Percentiles rank a stretch among this genome's conserved stretches.
phyloP scores from a whole-genome alignment of 768 basidiomycete species.

The Termitomyces sp. region DNA sequence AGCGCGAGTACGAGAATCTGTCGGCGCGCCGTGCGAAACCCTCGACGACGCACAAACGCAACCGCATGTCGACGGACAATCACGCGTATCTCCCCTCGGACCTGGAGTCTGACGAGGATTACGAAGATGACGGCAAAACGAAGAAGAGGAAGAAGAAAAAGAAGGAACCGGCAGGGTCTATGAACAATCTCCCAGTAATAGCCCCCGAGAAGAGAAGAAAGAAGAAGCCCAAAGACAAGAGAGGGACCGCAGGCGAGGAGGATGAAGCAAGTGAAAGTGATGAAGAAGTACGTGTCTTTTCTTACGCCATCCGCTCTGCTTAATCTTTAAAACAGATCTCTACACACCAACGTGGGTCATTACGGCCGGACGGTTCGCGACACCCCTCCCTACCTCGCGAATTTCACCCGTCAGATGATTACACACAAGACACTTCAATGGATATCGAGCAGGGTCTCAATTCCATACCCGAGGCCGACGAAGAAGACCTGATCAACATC shows the following conservation, averaged over 20 bases:
- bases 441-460: slow-evolving; percentile 49
- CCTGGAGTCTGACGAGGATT: slow-evolving; percentile 56
- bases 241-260: slow-evolving; percentile 39
- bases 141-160: slow-evolving; percentile 52
- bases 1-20: slow-evolving; percentile 51
- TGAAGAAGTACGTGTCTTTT: slow-evolving; percentile 31
- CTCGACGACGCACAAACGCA: slow-evolving; percentile 37
- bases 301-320: background rate
- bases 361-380: slow-evolving; percentile 29
- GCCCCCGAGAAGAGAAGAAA: slow-evolving; percentile 60
- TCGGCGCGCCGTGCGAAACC: slow-evolving; percentile 19
- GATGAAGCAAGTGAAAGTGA: slow-evolving; percentile 38
- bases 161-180: slow-evolving; percentile 50
- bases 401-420: slow-evolving; percentile 14
- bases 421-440: slow-evolving; percentile 30
- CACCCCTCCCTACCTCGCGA: slow-evolving; percentile 30
- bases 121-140: slow-evolving; percentile 44
- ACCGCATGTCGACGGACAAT: slow-evolving; percentile 71
- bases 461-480: slow-evolving; percentile 64
- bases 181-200: slow-evolving; percentile 65
- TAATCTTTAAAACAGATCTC: slow-evolving; percentile 17
- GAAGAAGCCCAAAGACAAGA: slow-evolving; percentile 41
- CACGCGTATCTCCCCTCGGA: slow-evolving; percentile 80
- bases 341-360: slow-evolving; percentile 23
- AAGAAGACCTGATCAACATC: slow-evolving; percentile 28